phyloP scores from a whole-genome alignment of 2,329 filamentous ascomycete genomes.

The Zasmidium cellare region DNA sequence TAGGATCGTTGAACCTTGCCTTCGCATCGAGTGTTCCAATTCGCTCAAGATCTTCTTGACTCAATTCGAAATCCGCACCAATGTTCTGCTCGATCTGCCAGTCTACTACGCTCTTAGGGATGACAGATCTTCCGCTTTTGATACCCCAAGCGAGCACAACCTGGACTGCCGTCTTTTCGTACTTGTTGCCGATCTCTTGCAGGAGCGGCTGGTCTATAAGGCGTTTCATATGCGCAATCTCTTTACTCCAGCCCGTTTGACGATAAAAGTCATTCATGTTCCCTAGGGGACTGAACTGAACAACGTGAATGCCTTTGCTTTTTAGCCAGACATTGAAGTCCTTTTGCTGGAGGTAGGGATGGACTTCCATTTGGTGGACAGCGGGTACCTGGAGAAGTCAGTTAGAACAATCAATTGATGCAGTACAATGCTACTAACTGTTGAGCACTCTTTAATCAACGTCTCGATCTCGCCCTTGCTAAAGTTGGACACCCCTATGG shows the following conservation, averaged over 20 bases:
- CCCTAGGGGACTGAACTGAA: slow-evolving; percentile 62
- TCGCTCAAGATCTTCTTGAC: slow-evolving; percentile 49
- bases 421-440: slow-evolving; percentile 7
- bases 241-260: background rate
- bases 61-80: slow-evolving; percentile 30
- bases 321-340: slow-evolving; percentile 69
- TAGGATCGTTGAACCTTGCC: slow-evolving; percentile 23
- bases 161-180: slow-evolving; percentile 36
- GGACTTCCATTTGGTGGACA: slow-evolving; percentile 63
- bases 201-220: slow-evolving; percentile 6
- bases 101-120: slow-evolving; percentile 40
- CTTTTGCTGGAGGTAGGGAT: slow-evolving; percentile 68
- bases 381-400: slow-evolving; percentile 19
- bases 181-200: slow-evolving; percentile 19
- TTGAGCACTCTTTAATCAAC: slow-evolving; percentile 38
- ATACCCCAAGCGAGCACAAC: slow-evolving; percentile 39
- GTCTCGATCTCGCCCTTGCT: slow-evolving; percentile 47
- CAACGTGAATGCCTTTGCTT: slow-evolving; percentile 67
- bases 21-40: slow-evolving; percentile 33
- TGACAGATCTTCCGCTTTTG: slow-evolving; percentile 36
- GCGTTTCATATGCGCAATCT: slow-evolving; percentile 5
- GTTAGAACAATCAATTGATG: background rate
- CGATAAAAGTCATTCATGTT: slow-evolving; percentile 24
- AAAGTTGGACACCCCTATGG: slow-evolving; percentile 52
- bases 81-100: slow-evolving; percentile 35